A percentile compares a stretch with the other conserved stretches of the same genome.
Evolutionary conservation across 129 eudicot genomes (phyloP).

Genomic region (Glebionis coronaria): DNA sequence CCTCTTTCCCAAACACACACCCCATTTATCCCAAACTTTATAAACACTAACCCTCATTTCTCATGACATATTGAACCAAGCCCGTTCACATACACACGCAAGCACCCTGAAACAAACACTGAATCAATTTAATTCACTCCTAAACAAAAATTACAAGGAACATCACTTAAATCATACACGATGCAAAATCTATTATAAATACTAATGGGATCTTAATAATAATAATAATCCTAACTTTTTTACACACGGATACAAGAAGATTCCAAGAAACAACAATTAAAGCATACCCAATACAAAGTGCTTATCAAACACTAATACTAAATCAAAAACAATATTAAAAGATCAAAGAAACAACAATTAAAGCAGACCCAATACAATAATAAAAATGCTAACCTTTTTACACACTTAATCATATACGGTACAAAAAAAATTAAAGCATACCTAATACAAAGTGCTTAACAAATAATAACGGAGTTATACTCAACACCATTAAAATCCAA

Average conservation of each 20-base stretch:
- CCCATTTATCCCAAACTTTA: constrained; percentile 62
- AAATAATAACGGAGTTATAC: too few relatives aligned
- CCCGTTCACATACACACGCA: constrained; percentile 21
- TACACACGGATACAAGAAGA: neutral
- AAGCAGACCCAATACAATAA: too few relatives aligned
- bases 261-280: constrained; percentile 21
- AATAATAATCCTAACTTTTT: too few relatives aligned
- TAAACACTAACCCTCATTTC: constrained; percentile 67
- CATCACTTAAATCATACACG: neutral
- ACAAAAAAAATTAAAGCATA: too few relatives aligned
- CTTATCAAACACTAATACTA: too few relatives aligned
- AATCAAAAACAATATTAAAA: too few relatives aligned
- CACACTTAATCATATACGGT: too few relatives aligned
- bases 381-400: too few relatives aligned
- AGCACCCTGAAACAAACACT: constrained; percentile 21
- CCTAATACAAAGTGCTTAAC: too few relatives aligned
- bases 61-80: constrained; percentile 46
- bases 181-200: constrained; percentile 18
- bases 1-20: constrained; percentile 88
- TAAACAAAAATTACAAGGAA: neutral
- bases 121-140: neutral
- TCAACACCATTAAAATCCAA: neutral
- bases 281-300: neutral
- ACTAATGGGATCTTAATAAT: too few relatives aligned
- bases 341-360: too few relatives aligned